phyloP scores from a whole-genome alignment of 345 rosid species.

The Ailanthus altissimus region DNA sequence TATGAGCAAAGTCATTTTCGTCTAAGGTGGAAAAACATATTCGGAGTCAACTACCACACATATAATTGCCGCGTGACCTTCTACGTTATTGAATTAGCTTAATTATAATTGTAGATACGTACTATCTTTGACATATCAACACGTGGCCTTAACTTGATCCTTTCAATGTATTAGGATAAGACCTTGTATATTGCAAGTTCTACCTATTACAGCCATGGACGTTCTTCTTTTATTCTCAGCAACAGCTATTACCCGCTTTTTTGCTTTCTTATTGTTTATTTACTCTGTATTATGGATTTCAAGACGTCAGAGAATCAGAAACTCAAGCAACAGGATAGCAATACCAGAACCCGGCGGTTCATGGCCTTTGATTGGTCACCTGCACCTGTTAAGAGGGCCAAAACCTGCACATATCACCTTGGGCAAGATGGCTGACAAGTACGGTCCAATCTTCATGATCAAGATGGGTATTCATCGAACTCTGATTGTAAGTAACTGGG shows the following conservation, averaged over 20 bases:
- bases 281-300: neutral
- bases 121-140: too few species aligned
- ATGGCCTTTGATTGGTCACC: slow-evolving; percentile 37
- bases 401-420: slow-evolving; percentile 14
- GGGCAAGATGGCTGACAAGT: slow-evolving; percentile 30
- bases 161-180: too few species aligned
- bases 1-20: too few species aligned
- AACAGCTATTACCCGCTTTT: neutral
- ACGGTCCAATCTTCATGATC: slow-evolving; percentile 33
- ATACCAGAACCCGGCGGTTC: slow-evolving; percentile 27
- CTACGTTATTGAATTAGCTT: too few species aligned
- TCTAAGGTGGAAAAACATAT: too few species aligned
- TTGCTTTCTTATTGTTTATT: neutral
- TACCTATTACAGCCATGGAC: neutral
- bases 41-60: too few species aligned
- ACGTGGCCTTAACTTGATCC: too few species aligned
- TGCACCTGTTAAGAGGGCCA: slow-evolving; percentile 30
- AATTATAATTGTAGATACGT: too few species aligned
- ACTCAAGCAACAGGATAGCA: neutral
- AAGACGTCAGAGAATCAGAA: neutral
- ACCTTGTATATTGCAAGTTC: too few species aligned
- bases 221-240: neutral
- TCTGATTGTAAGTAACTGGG: slow-evolving; percentile 30
- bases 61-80: too few species aligned
- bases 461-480: slow-evolving; percentile 27